phyloP scores from a whole-genome alignment of 1,284 basidiomycete species.

The Polyporus tsugae region DNA sequence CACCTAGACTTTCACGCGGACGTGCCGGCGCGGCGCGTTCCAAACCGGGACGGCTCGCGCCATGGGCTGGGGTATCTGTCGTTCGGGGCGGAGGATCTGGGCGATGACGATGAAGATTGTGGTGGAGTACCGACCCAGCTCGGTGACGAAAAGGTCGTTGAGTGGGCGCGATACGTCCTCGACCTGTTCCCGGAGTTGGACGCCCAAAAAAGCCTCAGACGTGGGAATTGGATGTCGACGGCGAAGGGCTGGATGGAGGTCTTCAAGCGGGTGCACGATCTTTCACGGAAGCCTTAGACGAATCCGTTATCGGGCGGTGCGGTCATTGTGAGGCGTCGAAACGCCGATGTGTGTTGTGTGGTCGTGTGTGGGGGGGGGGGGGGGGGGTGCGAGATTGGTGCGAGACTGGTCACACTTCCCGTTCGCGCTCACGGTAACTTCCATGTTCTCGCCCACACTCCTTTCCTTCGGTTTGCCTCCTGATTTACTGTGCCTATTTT shows the following conservation, averaged over 20 bases:
- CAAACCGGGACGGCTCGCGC: too few species aligned
- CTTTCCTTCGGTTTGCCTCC: too few species aligned
- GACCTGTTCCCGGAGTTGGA: neutral
- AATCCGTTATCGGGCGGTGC: neutral
- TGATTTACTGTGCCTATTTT: too few species aligned
- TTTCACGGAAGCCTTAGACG: neutral
- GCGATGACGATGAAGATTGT: too few species aligned
- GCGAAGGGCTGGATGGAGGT: neutral
- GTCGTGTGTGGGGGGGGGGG: too few species aligned
- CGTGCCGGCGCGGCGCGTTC: neutral
- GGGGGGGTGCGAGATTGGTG: too few species aligned
- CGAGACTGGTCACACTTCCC: too few species aligned
- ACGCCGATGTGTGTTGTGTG: too few species aligned
- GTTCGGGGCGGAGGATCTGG: neutral
- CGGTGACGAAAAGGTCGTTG: neutral
- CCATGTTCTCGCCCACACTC: too few species aligned
- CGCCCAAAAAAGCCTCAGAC: neutral
- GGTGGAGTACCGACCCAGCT: neutral
- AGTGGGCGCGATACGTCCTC: neutral
- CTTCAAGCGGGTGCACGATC: neutral
- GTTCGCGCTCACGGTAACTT: too few species aligned
- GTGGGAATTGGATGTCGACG: neutral
- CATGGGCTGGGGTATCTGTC: neutral
- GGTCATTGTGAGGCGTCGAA: neutral
- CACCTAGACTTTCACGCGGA: constrained; percentile 1